A percentile compares a stretch with the other conserved stretches of the same genome.
Evolutionary conservation across 169 alveolate genomes (phyloP).

Genomic region (Plasmodium chabaudi): DNA sequence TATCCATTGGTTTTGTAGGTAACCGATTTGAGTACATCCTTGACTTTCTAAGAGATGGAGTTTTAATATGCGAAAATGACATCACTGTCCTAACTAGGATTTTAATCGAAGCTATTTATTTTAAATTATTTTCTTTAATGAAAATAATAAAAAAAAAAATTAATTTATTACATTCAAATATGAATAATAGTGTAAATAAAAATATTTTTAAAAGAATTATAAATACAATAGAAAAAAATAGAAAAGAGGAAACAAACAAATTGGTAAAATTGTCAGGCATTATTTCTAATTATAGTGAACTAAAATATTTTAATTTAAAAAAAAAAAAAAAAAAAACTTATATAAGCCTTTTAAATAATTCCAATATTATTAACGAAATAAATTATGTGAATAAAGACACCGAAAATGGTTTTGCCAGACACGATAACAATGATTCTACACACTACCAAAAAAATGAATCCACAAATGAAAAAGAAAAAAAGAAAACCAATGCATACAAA

Average conservation of each 20-base stretch:
- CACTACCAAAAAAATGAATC: not conserved
- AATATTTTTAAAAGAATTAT: conserved; percentile 45
- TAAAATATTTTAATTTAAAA: conserved; percentile 31
- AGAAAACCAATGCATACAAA: not conserved
- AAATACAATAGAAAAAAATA: conserved; percentile 34
- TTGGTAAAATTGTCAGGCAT: conserved; percentile 16
- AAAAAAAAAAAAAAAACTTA: conserved; percentile 27
- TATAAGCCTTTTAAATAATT: conserved; percentile 1
- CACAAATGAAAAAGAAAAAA: not conserved
- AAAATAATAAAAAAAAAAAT: conserved; percentile 57
- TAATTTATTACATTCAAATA: conserved; percentile 33
- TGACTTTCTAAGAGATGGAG: conserved; percentile 61
- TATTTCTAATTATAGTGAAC: conserved; percentile 12
- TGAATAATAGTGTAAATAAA: conserved; percentile 37
- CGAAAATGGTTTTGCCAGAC: not conserved
- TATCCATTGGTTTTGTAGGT: not conserved
- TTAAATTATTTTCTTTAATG: conserved; percentile 49
- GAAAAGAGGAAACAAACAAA: conserved; percentile 18
- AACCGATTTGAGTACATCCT: conserved; percentile 51
- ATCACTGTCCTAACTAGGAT: conserved; percentile 45
- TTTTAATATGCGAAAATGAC: conserved; percentile 66
- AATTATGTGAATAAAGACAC: not conserved
- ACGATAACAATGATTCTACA: not conserved
- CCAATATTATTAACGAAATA: conserved; percentile 4
- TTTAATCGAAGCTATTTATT: conserved; percentile 69